These are phyloP conservation scores for Cyclotella cryptica DNA, from an alignment of 108 stramenopile species.

Conservation along the genomic window DNA sequence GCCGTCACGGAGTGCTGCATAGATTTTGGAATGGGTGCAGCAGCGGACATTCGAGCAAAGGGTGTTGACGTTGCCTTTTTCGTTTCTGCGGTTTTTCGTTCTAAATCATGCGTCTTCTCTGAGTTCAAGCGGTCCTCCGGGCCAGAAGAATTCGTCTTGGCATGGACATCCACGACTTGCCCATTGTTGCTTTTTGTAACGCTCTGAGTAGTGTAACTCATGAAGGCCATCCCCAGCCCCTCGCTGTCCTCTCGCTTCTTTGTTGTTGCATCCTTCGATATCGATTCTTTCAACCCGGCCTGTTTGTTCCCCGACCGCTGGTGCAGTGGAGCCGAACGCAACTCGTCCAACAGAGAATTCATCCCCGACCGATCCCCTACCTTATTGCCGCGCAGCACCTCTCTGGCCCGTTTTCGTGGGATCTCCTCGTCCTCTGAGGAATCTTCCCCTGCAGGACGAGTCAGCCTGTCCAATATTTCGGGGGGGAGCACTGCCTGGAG, in stretches of 20 bases:
- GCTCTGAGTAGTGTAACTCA: constrained; percentile 25
- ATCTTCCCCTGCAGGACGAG: constrained; percentile 23
- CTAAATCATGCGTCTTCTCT: not conserved
- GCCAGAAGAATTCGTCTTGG: not conserved
- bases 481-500: constrained; percentile 48
- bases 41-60: constrained; percentile 29
- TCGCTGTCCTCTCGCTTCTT: constrained; percentile 2
- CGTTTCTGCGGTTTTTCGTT: not conserved
- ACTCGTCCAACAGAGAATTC: constrained; percentile 35
- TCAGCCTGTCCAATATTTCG: constrained; percentile 57
- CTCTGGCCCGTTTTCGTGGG: not conserved
- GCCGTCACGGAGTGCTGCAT: not conserved
- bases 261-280: not conserved
- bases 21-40: constrained; percentile 28
- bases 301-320: not conserved
- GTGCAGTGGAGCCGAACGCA: constrained; percentile 29
- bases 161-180: constrained; percentile 43
- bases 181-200: not conserved
- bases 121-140: not conserved
- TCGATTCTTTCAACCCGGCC: not conserved
- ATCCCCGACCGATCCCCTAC: constrained; percentile 26
- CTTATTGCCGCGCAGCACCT: not conserved
- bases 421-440: constrained; percentile 4
- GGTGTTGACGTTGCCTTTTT: constrained; percentile 17
- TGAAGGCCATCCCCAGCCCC: constrained; percentile 39